A percentile compares a stretch with the other conserved stretches of the same genome.
Conservation (phyloP, 83 land plant species). For the Picea mariana region DNA sequence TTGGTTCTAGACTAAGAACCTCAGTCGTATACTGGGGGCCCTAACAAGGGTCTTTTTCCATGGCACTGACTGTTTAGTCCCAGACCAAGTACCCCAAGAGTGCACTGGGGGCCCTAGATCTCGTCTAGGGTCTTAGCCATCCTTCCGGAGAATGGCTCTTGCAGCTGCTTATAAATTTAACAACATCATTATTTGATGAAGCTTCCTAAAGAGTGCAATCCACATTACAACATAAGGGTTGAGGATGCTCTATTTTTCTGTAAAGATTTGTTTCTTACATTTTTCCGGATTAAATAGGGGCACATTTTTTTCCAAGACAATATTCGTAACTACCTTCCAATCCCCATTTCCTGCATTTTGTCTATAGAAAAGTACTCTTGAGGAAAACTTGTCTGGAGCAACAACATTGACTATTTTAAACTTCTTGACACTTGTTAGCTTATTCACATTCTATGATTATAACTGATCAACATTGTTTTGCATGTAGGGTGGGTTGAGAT, state of each 20-base stretch:
- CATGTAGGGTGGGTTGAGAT: background rate
- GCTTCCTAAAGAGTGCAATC: background rate
- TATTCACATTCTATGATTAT: background rate
- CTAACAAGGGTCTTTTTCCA: no score
- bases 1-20: no score
- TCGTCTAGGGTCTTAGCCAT: no score
- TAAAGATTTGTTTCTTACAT: background rate
- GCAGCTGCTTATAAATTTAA: no score
- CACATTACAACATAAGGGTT: background rate
- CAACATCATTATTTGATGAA: background rate
- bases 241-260: background rate
- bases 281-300: background rate
- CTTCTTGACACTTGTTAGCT: background rate
- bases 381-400: background rate
- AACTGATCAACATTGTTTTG: background rate
- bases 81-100: no score
- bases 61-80: no score
- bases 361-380: background rate
- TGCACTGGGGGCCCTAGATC: no score
- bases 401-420: background rate
- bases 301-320: background rate
- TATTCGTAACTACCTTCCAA: background rate
- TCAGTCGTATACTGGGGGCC: no score
- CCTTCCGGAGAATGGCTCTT: no score
- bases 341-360: background rate